phyloP scores from a whole-genome alignment of 306 rosid genomes.

The Sphenostylis stenocarpa region DNA sequence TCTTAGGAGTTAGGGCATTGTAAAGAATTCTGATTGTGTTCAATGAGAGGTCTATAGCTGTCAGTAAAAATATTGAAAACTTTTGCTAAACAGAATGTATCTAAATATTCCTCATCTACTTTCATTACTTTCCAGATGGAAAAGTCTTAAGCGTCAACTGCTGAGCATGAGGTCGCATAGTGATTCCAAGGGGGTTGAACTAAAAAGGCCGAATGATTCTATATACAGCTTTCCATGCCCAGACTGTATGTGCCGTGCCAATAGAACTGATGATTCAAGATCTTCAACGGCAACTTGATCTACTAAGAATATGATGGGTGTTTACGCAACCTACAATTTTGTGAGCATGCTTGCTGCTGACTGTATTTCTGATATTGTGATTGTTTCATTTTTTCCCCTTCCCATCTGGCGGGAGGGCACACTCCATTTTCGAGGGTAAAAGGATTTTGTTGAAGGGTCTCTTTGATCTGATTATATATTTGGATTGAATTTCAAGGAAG shows the following conservation, averaged over 20 bases:
- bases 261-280: conserved; percentile 62
- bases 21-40: not conserved
- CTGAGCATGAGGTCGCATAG: conserved; percentile 80
- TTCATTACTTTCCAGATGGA: conserved; percentile 71
- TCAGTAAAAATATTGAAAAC: not conserved
- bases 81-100: not conserved
- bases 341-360: conserved; percentile 59
- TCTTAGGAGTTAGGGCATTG: conserved; percentile 11
- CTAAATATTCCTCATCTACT: conserved; percentile 16
- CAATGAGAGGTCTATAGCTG: conserved; percentile 6
- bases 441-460: conserved; percentile 55
- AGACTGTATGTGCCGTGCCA: conserved; percentile 88
- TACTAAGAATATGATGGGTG: conserved; percentile 38
- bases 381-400: conserved; percentile 65
- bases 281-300: conserved; percentile 58
- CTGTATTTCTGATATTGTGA: conserved; percentile 43
- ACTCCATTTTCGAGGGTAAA: conserved; percentile 48
- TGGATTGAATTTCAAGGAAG: conserved; percentile 51
- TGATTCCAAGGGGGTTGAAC: conserved; percentile 89
- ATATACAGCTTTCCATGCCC: conserved; percentile 97
- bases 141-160: conserved; percentile 83
- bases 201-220: conserved; percentile 88
- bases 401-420: conserved; percentile 53
- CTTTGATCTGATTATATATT: conserved; percentile 48
- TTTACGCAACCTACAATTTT: conserved; percentile 42